Conservation (phyloP, 2,329 filamentous ascomycete genomes). For the Teratosphaeria epicoccoides region DNA sequence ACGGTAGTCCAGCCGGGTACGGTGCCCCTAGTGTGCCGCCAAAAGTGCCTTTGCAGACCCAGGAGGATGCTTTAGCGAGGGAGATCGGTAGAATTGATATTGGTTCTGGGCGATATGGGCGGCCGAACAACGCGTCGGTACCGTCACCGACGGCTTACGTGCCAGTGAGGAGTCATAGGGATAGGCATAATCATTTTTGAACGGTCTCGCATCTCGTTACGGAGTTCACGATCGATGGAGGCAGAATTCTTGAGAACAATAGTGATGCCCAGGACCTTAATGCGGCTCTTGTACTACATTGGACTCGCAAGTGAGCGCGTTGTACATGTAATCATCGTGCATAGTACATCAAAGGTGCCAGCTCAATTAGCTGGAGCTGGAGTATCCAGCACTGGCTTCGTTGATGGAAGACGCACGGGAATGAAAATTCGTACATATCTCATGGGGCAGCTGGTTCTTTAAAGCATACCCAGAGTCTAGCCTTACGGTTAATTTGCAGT, state of each 20-base stretch:
- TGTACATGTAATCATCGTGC: neutral
- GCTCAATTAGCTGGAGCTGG: no score
- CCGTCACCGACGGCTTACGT: constrained; percentile 16
- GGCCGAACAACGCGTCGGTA: constrained; percentile 1
- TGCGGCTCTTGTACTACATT: neutral
- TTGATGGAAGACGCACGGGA: no score
- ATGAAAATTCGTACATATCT: no score
- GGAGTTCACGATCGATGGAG: neutral
- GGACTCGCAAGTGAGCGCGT: neutral
- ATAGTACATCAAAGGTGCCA: neutral
- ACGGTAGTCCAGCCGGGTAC: constrained; percentile 6
- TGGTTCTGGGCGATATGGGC: neutral
- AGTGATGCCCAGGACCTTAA: neutral
- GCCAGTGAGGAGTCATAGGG: constrained; percentile 23
- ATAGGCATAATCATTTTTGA: constrained; percentile 21
- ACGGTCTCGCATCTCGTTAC: neutral
- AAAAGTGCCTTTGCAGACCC: constrained; percentile 50
- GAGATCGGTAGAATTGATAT: constrained; percentile 49
- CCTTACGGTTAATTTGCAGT: no score
- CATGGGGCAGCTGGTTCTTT: no score
- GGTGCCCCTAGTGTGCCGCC: constrained; percentile 53
- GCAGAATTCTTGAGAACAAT: neutral
- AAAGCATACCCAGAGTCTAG: no score
- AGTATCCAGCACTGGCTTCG: no score
- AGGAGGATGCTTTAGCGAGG: constrained; percentile 52